These are phyloP conservation scores for Sporothrix pseudoabietina DNA, from an alignment of 2,329 filamentous ascomycete genomes.

Conservation along the genomic window DNA sequence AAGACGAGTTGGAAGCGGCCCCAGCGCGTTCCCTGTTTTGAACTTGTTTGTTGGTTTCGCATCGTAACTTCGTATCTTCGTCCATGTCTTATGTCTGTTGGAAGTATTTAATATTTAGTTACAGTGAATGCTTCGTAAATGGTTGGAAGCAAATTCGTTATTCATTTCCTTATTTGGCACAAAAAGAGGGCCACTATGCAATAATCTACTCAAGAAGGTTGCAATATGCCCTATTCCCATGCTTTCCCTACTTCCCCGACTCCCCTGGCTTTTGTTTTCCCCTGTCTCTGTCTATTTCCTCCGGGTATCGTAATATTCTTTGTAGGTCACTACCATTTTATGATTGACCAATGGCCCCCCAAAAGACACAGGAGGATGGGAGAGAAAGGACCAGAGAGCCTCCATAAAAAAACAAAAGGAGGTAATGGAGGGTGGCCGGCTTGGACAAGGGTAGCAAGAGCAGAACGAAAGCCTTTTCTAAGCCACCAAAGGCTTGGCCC, in stretches of 20 bases:
- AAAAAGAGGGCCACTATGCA: not conserved
- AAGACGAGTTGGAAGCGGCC: not conserved
- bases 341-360: constrained; percentile 18
- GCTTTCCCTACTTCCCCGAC: not conserved
- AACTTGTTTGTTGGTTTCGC: constrained; percentile 15
- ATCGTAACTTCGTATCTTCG: constrained; percentile 10
- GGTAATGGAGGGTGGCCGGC: not conserved
- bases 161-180: constrained; percentile 5
- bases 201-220: not conserved
- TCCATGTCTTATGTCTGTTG: not conserved
- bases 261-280: not conserved
- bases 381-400: not conserved
- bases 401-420: not conserved
- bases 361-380: not conserved
- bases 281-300: not conserved
- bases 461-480: not conserved
- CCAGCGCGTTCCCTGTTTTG: not conserved
- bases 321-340: constrained; percentile 18
- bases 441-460: not conserved
- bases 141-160: not conserved
- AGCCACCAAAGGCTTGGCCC: not conserved
- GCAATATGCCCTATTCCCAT: not conserved
- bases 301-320: not conserved
- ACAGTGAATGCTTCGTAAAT: not conserved
- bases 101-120: not conserved